Percentiles rank a stretch among this genome's conserved stretches.
phyloP scores from a whole-genome alignment of 2,329 filamentous ascomycete genomes.

The Cercospora berteroae region DNA sequence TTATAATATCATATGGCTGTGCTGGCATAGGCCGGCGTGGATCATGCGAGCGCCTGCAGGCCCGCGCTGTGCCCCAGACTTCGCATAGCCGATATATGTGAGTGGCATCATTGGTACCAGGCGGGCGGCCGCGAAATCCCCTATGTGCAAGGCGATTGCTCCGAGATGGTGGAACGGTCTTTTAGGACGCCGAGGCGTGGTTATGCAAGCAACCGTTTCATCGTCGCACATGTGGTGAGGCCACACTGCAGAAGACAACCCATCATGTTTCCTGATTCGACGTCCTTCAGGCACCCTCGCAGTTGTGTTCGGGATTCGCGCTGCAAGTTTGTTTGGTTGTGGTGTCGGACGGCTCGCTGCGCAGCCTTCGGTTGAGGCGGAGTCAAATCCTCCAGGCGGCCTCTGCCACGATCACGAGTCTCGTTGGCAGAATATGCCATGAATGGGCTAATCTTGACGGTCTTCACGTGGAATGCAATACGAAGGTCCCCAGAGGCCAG shows the following conservation, averaged over 20 bases:
- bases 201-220: not conserved
- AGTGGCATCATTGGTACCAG: conserved; percentile 13
- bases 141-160: not conserved
- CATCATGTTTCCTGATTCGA: not conserved
- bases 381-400: conserved; percentile 11
- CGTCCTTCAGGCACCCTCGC: not conserved
- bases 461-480: not conserved
- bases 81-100: not conserved
- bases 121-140: not conserved
- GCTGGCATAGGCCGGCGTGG: conserved; percentile 10
- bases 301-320: not conserved
- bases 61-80: conserved; percentile 3
- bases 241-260: not conserved
- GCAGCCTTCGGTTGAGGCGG: conserved; percentile 2
- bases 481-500: not conserved
- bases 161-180: not conserved
- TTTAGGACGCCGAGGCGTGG: not conserved
- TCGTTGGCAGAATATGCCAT: not conserved
- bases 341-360: not conserved
- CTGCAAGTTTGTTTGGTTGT: not conserved
- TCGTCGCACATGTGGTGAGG: not conserved
- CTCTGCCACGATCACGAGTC: not conserved
- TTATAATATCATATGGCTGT: conserved; percentile 13
- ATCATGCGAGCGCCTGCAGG: conserved; percentile 4
- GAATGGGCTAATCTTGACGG: not conserved